Evolutionary conservation across 768 basidiomycete species (phyloP).

Genomic region (Auricularia sp.): DNA sequence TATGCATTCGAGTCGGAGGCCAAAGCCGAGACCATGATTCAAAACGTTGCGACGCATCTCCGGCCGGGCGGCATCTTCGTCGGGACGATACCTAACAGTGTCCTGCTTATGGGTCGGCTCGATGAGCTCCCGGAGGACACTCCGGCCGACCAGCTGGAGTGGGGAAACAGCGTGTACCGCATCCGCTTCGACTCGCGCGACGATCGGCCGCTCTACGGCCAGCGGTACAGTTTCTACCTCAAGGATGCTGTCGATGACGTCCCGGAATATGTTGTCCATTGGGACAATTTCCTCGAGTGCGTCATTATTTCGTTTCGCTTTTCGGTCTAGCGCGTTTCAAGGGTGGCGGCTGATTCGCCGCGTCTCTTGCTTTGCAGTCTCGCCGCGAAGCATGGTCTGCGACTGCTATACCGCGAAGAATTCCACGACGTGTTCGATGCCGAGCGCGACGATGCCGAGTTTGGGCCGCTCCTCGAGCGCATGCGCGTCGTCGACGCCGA

Average conservation of each 20-base stretch:
- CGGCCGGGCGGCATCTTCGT: conserved; percentile 84
- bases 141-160: conserved; percentile 52
- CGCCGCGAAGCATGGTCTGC: conserved; percentile 71
- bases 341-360: background rate
- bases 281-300: conserved; percentile 85
- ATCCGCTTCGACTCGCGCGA: conserved; percentile 75
- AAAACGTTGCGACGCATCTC: conserved; percentile 75
- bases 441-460: conserved; percentile 70
- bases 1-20: conserved; percentile 91
- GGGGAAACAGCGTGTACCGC: conserved; percentile 85
- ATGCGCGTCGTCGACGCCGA: conserved; percentile 88
- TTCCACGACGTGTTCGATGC: conserved; percentile 86
- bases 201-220: conserved; percentile 61
- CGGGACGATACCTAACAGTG: conserved; percentile 92
- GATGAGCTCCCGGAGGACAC: conserved; percentile 51
- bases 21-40: conserved; percentile 86
- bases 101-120: conserved; percentile 72
- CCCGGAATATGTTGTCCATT: conserved; percentile 93
- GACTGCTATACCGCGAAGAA: conserved; percentile 69
- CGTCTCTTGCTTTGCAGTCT: conserved; percentile 37
- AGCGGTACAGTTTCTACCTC: conserved; percentile 90
- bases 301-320: conserved; percentile 16
- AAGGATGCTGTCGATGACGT: conserved; percentile 94
- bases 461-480: conserved; percentile 66
- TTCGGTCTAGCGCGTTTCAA: no score